phyloP scores from a whole-genome alignment of 179 eudicot genomes.

The Silene coronaria region DNA sequence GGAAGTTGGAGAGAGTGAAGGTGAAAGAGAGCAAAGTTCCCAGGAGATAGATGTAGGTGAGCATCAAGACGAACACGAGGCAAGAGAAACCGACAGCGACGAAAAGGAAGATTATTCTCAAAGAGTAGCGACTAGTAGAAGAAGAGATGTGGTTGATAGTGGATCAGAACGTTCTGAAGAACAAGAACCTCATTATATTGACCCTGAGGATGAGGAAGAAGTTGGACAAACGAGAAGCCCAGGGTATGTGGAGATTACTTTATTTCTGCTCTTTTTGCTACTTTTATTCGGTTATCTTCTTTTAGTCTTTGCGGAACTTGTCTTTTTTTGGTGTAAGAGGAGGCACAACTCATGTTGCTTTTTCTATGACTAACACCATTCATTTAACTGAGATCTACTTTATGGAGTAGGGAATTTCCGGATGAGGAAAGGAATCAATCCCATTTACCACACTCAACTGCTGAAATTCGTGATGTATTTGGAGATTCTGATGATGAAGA shows the following conservation, averaged over 20 bases:
- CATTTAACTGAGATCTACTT: neutral
- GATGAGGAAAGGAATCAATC: constrained; percentile 72
- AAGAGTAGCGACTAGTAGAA: constrained; percentile 71
- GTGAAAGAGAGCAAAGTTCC: constrained; percentile 80
- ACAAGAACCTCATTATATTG: constrained; percentile 54
- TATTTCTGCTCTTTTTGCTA: neutral
- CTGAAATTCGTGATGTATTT: constrained; percentile 95
- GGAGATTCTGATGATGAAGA: constrained; percentile 99
- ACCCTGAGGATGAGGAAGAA: constrained; percentile 76
- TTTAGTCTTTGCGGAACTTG: constrained; percentile 6
- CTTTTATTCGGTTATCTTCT: neutral
- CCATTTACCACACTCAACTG: constrained; percentile 54
- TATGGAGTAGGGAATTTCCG: constrained; percentile 44
- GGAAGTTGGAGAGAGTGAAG: constrained; percentile 69
- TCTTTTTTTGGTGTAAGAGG: neutral
- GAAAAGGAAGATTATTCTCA: constrained; percentile 61
- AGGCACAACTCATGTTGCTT: neutral
- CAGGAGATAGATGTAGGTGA: constrained; percentile 74
- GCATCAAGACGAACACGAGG: constrained; percentile 79
- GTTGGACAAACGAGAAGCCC: constrained; percentile 75
- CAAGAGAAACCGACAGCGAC: constrained; percentile 71
- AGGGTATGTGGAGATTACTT: constrained; percentile 35
- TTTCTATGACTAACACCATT: neutral
- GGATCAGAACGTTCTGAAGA: constrained; percentile 88
- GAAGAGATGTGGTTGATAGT: constrained; percentile 71